These are phyloP conservation scores for Hemisphaericaspora xylanilytica DNA, from an alignment of 1,139 yeast genomes.

Conservation along the genomic window DNA sequence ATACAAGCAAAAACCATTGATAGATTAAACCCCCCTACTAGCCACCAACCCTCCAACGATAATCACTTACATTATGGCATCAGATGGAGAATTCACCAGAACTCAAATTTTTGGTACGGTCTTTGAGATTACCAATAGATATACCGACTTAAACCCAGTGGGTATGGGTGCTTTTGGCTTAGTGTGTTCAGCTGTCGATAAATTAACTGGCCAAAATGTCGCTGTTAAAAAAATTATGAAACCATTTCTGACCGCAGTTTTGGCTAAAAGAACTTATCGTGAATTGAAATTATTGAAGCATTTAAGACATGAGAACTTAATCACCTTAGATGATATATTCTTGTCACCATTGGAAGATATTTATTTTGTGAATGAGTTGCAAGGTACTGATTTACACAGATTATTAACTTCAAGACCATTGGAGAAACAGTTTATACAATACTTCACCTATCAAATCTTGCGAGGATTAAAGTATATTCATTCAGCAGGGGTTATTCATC, in stretches of 20 bases:
- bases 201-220: conserved; percentile 85
- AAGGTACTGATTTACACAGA: conserved; percentile 94
- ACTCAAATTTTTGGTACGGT: conserved; percentile 81
- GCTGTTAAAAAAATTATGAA: conserved; percentile 98
- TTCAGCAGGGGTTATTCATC: conserved; percentile 94
- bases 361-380: conserved; percentile 92
- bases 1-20: too few species aligned
- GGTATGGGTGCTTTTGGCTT: conserved; percentile 99
- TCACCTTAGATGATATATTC: conserved; percentile 90
- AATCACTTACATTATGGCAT: conserved; percentile 23
- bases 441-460: conserved; percentile 89
- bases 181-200: conserved; percentile 95
- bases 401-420: conserved; percentile 88
- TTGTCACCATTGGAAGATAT: conserved; percentile 94
- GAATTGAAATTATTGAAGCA: conserved; percentile 92
- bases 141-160: conserved; percentile 91
- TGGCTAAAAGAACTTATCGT: conserved; percentile 94
- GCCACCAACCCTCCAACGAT: too few species aligned
- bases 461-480: conserved; percentile 94
- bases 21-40: too few species aligned
- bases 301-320: conserved; percentile 89
- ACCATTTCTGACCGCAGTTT: conserved; percentile 91
- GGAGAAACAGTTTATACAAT: conserved; percentile 94
- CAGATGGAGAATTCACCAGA: conserved; percentile 46
- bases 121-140: conserved; percentile 88